Evolutionary conservation across 192 early-diverging fungal species (phyloP), one percentile per base, ranked within the genome.

Genomic region (Chytriomyces hyalinus): DNA sequence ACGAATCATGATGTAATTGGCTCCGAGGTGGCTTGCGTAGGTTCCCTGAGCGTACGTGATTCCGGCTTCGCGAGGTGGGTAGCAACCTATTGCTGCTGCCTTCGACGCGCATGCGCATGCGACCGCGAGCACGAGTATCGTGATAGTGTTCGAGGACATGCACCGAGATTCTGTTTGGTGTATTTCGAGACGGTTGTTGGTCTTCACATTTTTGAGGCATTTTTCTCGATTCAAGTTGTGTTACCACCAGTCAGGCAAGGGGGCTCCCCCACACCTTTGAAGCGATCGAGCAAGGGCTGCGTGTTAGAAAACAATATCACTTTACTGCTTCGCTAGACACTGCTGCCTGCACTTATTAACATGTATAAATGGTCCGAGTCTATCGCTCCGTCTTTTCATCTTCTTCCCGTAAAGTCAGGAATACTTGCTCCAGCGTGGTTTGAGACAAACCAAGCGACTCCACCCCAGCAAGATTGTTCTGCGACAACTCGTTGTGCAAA

Each of bases 381-480:
- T n/a, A 57, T 4, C 53, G 1, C 53, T 57, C 13, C 53, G 13
- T 3, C 1, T 57, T 57, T 26, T 65, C 26, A 15, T 68, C 67
- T 4, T 36, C 17, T 2, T 68, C 67, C 0, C 47, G 26, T 46
- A 68, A 48, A 36, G 26, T 83, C 71, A 91, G 79, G 64, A 91
- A 91, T 6, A 89, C 87, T 51, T 91, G 88, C 82, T 91, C 90
- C 64, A 91, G 78, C 7, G 86, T 85, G 8, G 89, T 76, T 43
- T 76, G 75, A 1, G 47, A 5, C 13, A 76, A 28, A 48, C 67
- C 67, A 48, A 68, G 9, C 15, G 67, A 13, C 15, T 68, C 13
- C 26, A 68, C 43, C 26, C 47, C 48, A 13, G 3, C 24, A 10
- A 68, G 24, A 11, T 48, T 15, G 15, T 46, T 46, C 11, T 15